Evolutionary conservation across 768 basidiomycete genomes (phyloP), one percentile per base, ranked within the genome.

Genomic region (Rhodotorula graminis): DNA sequence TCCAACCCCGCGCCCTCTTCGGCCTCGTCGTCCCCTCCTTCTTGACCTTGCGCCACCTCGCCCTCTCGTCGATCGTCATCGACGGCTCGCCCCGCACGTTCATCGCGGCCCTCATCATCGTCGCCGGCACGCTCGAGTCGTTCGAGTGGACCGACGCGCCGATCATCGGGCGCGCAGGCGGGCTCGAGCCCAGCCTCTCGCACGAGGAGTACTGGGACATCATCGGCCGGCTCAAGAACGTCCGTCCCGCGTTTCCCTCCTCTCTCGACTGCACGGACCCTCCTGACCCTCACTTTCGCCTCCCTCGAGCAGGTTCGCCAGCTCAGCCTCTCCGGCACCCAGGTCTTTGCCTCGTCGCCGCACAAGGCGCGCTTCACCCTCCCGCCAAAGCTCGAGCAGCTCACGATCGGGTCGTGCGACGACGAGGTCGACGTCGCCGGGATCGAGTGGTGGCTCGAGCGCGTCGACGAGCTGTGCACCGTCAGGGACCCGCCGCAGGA

Each of bases 201-300:
- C 46, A 37, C 18, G 61, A 62, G 25, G 14, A n/a, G 10, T 71
- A 61, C 33, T 66, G 70, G 70, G 46, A 44, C 10, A 23, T 71
- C 1, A 46, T 66, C 0, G 2, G 33, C 1, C 23, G 52, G 10
- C 47, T 61, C 25, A 50, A 25, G 23, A 55, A 65, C 29, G 69
- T 70, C 55, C 44, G 27, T n/a, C 52, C n/a, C n/a, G 16, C 37
- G 19, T 42, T 19, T 19, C 50, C 19, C 0, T 18, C 53, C 55
- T 5, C n/a, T 42, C 10, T 37, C 23, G 5, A 1, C 56, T 23
- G 37, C 21, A 18, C 55, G 7, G 3, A 25, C 47, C 47, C 37
- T 37, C 5, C 37, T 37, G 37, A 37, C 27, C 27, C 25, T 27
- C 50, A 9, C 5, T 2, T 25, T 8, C 27, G 10, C 25, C 27